A percentile compares a stretch with the other conserved stretches of the same genome.
Conservation (phyloP, 2,329 filamentous ascomycete genomes). For the Microdochium bolleyi region DNA sequence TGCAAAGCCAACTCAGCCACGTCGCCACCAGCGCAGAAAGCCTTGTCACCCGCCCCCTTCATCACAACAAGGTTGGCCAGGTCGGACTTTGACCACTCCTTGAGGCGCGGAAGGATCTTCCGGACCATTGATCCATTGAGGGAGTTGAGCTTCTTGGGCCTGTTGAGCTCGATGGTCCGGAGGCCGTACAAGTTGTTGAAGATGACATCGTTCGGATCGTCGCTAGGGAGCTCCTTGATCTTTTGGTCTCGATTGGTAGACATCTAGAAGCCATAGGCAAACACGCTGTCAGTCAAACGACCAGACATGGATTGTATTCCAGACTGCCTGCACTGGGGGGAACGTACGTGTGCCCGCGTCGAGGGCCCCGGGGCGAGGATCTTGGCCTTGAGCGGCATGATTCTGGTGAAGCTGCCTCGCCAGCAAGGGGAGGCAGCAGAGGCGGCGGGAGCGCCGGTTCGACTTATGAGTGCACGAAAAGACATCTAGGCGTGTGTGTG, state of each 20-base stretch:
- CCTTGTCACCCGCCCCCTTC: slow-evolving; percentile 77
- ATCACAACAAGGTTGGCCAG: slow-evolving; percentile 89
- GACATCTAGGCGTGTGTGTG: slow-evolving; percentile 42
- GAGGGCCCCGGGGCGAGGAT: slow-evolving; percentile 52
- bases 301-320: neutral
- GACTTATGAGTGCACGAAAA: slow-evolving; percentile 41
- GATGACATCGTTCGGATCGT: slow-evolving; percentile 83
- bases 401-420: slow-evolving; percentile 22
- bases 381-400: slow-evolving; percentile 81
- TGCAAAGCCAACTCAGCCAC: slow-evolving; percentile 69
- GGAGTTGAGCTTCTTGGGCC: slow-evolving; percentile 84
- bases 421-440: slow-evolving; percentile 33
- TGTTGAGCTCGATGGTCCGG: slow-evolving; percentile 88
- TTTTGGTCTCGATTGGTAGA: slow-evolving; percentile 19
- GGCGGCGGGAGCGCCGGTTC: slow-evolving; percentile 38
- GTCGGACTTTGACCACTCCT: slow-evolving; percentile 93
- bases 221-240: slow-evolving; percentile 51
- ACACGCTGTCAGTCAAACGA: neutral
- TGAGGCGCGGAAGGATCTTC: slow-evolving; percentile 82
- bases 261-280: slow-evolving; percentile 19
- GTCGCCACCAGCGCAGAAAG: slow-evolving; percentile 91
- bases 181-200: slow-evolving; percentile 87
- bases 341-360: slow-evolving; percentile 41
- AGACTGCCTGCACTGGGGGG: neutral
- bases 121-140: slow-evolving; percentile 90